Evolutionary conservation across 2,329 filamentous ascomycete species (phyloP).

Genomic region (Keithomyces neogunnii): DNA sequence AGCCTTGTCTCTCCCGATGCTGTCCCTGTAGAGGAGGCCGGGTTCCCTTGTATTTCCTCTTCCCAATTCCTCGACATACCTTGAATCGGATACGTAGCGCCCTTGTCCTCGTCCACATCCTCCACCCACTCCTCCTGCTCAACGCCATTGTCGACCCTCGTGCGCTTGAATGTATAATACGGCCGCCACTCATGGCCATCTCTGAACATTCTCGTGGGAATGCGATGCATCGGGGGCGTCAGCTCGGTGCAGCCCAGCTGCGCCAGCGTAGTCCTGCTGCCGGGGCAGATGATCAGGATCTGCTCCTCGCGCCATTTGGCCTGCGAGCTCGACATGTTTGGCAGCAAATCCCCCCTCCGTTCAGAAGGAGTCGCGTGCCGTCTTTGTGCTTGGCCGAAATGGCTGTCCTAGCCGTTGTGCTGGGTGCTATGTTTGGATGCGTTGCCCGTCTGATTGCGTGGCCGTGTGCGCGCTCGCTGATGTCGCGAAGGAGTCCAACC

Average conservation of each 20-base stretch:
- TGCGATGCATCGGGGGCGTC: constrained; percentile 77
- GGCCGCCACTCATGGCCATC: constrained; percentile 72
- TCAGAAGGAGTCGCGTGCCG: background rate
- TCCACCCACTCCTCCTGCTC: constrained; percentile 72
- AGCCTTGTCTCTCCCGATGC: background rate
- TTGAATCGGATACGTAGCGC: constrained; percentile 78
- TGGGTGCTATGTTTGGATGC: background rate
- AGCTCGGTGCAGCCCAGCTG: constrained; percentile 87
- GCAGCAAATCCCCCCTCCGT: constrained; percentile 6
- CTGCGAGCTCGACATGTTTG: constrained; percentile 45
- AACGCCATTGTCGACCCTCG: constrained; percentile 39
- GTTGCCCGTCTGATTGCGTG: background rate
- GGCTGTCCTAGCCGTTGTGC: background rate
- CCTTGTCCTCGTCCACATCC: constrained; percentile 79
- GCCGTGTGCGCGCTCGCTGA: background rate
- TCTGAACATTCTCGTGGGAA: constrained; percentile 91
- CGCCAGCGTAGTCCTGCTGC: constrained; percentile 82
- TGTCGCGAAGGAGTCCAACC: background rate
- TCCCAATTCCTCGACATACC: constrained; percentile 27
- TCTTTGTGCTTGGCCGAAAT: background rate
- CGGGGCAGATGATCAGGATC: constrained; percentile 66
- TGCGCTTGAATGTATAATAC: constrained; percentile 64
- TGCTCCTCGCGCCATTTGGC: constrained; percentile 58
- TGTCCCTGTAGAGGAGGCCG: too few species aligned
- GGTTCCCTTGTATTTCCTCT: too few species aligned